Base-by-base conservation (phyloP, 257 asterid genomes). In the Apocynum venetum region DNA sequence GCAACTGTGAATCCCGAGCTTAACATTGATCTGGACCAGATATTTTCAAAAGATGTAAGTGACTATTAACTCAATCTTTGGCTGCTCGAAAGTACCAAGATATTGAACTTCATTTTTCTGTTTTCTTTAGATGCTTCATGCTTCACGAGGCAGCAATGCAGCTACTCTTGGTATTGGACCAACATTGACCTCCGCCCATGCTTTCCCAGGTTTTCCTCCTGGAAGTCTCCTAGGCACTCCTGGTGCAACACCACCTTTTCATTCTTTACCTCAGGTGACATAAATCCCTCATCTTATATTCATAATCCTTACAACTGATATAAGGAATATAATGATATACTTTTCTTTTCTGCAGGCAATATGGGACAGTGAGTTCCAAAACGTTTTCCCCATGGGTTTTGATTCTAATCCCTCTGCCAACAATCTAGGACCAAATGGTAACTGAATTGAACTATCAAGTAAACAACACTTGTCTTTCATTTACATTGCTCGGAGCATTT, bases 1-100 rank as follows among this genome's bases (percentile, higher is more conserved):
- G 93, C 97, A 35, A 89, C 96, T 4, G 97, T 92, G 70, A 92
- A 93, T 83, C 96, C 98, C 15, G 97, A 88, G 81, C 80, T 88
- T 79, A 92, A 88, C 64, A 63, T 89, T 12, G 96, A 92, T 73
- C 80, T 92, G 25, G 97, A 92, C 72, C 86, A 88, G 76, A 80
- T 93, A 44, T 82, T 90, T 69, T 84, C 97, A 13, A 89, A 92
- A 87, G 96, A 88, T 53, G 99, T 95, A 82, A 86, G 96, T 79
- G 10, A 73, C 59, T 4, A 31, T 55, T 31, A 75, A 17, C 56
- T 78, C 73, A 8, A 41, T 52, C 8, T 25, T 77, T 35, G n/a
- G 59, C n/a, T 60, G 14, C 2, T 52, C 13, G 44, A 38, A 43
- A 41, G 25, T 49, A 57, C 14, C 48, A 43, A 11, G 48, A 31